Conservation (phyloP, 106 monocot species). For the Posidonia australis region DNA sequence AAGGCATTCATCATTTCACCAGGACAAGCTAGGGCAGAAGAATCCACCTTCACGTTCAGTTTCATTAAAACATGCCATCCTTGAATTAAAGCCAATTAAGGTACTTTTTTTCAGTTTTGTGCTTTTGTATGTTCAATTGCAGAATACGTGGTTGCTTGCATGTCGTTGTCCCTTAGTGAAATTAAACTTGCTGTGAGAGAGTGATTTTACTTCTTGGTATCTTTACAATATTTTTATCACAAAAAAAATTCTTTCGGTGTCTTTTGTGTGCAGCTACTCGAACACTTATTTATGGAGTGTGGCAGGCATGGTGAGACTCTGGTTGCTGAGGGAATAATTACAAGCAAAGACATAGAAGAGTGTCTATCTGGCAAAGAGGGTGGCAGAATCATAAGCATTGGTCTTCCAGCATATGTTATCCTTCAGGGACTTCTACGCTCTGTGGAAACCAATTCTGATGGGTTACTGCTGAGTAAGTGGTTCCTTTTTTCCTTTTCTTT, state of each 20-base stretch:
- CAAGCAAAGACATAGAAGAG: conserved; percentile 36
- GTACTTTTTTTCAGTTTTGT: conserved; percentile 20
- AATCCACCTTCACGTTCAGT: conserved; percentile 34
- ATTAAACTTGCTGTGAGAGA: neutral
- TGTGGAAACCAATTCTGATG: conserved; percentile 32
- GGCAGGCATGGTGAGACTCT: conserved; percentile 33
- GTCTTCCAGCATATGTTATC: conserved; percentile 60
- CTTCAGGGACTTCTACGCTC: conserved; percentile 48
- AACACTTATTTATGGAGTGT: conserved; percentile 42
- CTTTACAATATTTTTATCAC: neutral
- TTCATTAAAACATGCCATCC: conserved; percentile 57
- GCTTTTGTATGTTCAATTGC: neutral
- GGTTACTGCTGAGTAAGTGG: conserved; percentile 46
- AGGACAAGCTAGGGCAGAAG: conserved; percentile 35
- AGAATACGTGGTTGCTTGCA: neutral
- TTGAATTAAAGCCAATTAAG: conserved; percentile 84
- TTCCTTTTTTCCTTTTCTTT: neutral
- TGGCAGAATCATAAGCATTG: conserved; percentile 30
- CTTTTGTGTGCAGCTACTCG: conserved; percentile 34
- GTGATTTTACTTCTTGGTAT: neutral
- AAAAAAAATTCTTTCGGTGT: neutral
- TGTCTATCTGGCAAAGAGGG: conserved; percentile 31
- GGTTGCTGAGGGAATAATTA: conserved; percentile 49
- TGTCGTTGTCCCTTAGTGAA: neutral
- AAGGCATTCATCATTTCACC: conserved; percentile 33